Base-by-base conservation (phyloP, 352 stramenopile genomes). In the Globisporangium middletonii region DNA sequence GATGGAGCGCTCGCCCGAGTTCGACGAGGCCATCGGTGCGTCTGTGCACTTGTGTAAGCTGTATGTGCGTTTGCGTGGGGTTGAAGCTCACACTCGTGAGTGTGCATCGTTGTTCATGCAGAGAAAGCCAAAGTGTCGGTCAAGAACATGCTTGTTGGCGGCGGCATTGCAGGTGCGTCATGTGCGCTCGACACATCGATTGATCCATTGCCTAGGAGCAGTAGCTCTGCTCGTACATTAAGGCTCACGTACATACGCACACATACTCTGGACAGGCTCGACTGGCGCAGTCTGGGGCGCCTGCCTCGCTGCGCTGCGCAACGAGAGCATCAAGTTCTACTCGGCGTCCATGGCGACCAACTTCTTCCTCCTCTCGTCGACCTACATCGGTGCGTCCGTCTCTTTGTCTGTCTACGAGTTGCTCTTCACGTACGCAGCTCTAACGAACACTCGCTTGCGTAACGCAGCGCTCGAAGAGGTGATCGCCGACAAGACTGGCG, bases 311-410 rank as follows among this genome's bases (percentile, higher is more conserved):
- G 73, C 75, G 23, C 50, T 89, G 30, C 80, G 85, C 45, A 87
- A 89, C 42, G 78, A 94, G 43, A 92, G 75, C 53, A 69, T 89
- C 52, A 75, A 72, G 58, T 94, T 94, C 53, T 94, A 91, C 61
- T 65, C 85, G 18, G 78, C 85, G 12, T 90, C 83, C 26, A 90
- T 94, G 77, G 83, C 80, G 7, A 79, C 83, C 63, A 94, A 92
- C 63, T 92, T 94, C 48, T 91, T 92, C 60, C 57, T 94, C 45
- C 54, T 91, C 6, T 86, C 79, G 2, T 83, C 83, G n/a, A 91
- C 85, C n/a, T 94, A 89, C 63, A 90, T 92, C 45, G 75, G 83
- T 91, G 43, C 53, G 26, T 26, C 16, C 4, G 6, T 19, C 28
- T 19, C 44, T 28, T 42, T 38, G 9, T 38, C 33, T 28, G 19